Conservation (phyloP, 257 asterid genomes). For the Fraxinus quadrangulata region DNA sequence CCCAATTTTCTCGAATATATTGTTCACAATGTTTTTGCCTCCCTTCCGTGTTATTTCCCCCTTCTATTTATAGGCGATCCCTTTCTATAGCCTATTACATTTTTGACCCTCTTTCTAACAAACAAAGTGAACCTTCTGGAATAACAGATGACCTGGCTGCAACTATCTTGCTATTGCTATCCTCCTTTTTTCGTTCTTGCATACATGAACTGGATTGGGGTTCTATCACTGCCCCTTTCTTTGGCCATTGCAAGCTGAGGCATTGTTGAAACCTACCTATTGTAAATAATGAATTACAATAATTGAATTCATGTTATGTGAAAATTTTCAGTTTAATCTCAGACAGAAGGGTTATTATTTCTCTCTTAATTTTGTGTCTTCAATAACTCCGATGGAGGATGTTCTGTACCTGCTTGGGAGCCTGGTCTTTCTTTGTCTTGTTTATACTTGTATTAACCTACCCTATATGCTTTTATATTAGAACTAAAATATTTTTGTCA, state of each 20-base stretch:
- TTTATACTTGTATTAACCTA: neutral
- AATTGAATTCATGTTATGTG: neutral
- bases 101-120: no score
- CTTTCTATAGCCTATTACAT: no score
- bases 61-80: no score
- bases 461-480: neutral
- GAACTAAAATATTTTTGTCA: neutral
- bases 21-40: no score
- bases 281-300: neutral
- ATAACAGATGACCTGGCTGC: no score
- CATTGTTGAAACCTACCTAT: neutral
- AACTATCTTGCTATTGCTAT: no score
- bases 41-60: no score
- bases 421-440: neutral
- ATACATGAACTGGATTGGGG: no score
- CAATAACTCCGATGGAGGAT: neutral
- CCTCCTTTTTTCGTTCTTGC: no score
- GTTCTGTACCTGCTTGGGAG: constrained; percentile 1
- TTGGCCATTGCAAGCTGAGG: neutral
- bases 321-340: neutral
- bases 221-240: neutral
- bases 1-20: no score
- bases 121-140: no score
- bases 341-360: neutral
- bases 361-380: neutral